Conservation (phyloP, 2,329 filamentous ascomycete genomes). For the Myriosclerotinia scirpicola region DNA sequence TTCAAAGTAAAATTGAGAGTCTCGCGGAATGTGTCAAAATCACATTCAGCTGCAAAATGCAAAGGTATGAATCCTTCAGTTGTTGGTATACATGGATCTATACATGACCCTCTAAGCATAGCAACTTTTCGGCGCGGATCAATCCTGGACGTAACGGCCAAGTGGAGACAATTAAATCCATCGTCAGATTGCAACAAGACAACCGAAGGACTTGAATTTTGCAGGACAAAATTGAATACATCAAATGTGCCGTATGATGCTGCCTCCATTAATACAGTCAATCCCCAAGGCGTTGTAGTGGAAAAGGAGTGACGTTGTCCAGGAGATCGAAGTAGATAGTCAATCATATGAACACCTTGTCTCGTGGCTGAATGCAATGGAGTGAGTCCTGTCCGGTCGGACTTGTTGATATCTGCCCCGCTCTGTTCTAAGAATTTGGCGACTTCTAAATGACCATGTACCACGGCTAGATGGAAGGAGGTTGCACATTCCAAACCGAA, state of each 20-base stretch:
- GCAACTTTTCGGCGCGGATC: not conserved
- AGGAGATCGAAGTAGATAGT: not conserved
- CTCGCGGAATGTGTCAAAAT: not conserved
- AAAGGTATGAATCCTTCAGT: not conserved
- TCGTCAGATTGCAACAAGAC: not conserved
- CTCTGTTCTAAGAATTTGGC: not conserved
- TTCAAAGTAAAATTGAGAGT: not conserved
- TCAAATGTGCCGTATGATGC: not conserved
- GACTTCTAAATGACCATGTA: not conserved
- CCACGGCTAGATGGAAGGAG: not conserved
- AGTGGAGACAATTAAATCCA: conserved; percentile 6
- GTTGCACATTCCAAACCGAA: not conserved
- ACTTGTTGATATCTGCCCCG: not conserved
- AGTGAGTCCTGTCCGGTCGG: not conserved
- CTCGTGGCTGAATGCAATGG: not conserved
- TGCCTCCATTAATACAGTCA: not conserved
- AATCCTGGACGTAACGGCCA: not conserved
- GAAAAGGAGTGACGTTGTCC: not conserved
- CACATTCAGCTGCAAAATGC: not conserved
- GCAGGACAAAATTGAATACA: not conserved
- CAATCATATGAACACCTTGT: not conserved
- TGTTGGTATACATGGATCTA: not conserved
- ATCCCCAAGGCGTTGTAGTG: not conserved
- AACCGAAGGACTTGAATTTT: not conserved
- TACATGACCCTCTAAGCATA: not conserved